Conservation (phyloP, 805 yeast genomes). For the Candida gorgasii region DNA sequence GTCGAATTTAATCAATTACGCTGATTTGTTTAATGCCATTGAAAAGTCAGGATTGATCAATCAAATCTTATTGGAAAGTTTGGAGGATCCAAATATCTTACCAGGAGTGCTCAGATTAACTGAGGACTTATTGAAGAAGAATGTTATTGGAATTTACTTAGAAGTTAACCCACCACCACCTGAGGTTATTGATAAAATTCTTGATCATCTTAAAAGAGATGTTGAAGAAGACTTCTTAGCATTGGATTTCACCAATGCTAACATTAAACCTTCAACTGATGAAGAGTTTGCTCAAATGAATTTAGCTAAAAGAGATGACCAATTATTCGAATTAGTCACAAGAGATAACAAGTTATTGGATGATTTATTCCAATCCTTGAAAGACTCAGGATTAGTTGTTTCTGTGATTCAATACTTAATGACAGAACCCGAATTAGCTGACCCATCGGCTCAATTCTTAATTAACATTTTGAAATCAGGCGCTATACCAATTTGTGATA, state of each 20-base stretch:
- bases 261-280: background rate
- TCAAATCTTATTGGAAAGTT: constrained; percentile 22
- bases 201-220: background rate
- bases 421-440: constrained; percentile 27
- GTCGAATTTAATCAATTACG: constrained; percentile 21
- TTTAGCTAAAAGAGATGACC: background rate
- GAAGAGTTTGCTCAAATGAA: background rate
- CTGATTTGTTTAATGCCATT: constrained; percentile 26
- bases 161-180: constrained; percentile 9
- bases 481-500: constrained; percentile 22
- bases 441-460: constrained; percentile 29
- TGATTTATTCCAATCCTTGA: constrained; percentile 21
- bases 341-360: constrained; percentile 23
- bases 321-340: constrained; percentile 6
- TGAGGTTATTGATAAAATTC: background rate
- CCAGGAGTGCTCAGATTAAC: constrained; percentile 27
- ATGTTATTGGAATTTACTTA: constrained; percentile 18
- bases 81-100: constrained; percentile 25
- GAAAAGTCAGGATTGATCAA: constrained; percentile 25
- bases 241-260: background rate
- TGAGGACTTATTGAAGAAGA: constrained; percentile 21
- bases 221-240: constrained; percentile 1
- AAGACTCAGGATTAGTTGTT: constrained; percentile 27
- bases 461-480: constrained; percentile 22
- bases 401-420: constrained; percentile 25